Evolutionary conservation across 73 alveolate genomes (phyloP), one percentile per base, ranked within the genome.

Genomic region (Breviolum minutum): DNA sequence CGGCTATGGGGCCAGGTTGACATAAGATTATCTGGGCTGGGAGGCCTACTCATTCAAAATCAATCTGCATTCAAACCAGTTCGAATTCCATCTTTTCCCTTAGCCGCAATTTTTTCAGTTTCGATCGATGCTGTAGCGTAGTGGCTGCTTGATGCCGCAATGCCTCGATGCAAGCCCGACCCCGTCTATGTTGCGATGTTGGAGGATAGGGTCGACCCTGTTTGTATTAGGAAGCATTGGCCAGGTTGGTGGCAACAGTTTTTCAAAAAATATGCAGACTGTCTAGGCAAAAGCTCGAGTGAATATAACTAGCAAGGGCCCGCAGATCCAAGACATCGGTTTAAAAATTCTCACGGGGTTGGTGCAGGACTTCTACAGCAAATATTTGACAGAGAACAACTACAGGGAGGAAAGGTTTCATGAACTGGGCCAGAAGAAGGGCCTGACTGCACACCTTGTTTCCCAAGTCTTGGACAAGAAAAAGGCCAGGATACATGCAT

Each of bases 81-180:
- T 6, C 7, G 8, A 7, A 62, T 66, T 17, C 17, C 74, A 66
- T 17, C 22, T 26, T 79, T 27, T 63, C 87, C 24, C 87, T 10
- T 63, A 79, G 87, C 87, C 87, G 87, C 87, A n/a, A 9, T 26
- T 79, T 79, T 79, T 79, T n/a, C 26, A 32, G 24, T 63, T 17
- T 17, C n/a, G 24, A 66, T 63, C 14, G 87, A 79, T n/a, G 40
- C 48, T 22, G 82, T 24, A 24, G 11, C 27, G 19, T 29, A 16
- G 24, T 73, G 54, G 11, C 54, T 32, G 27, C 54, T 13, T 6
- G 87, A 10, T 14, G 26, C 63, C 6, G 87, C 66, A 30, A 79
- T 79, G 87, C 87, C 87, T 10, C 87, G 87, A 62, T 0, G 0
- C 62, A 79, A 79, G 66, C 64, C 63, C 6, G 64, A 79, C 17